Evolutionary conservation across 2,329 filamentous ascomycete species (phyloP).

Genomic region (Zymoseptoria passerinii): DNA sequence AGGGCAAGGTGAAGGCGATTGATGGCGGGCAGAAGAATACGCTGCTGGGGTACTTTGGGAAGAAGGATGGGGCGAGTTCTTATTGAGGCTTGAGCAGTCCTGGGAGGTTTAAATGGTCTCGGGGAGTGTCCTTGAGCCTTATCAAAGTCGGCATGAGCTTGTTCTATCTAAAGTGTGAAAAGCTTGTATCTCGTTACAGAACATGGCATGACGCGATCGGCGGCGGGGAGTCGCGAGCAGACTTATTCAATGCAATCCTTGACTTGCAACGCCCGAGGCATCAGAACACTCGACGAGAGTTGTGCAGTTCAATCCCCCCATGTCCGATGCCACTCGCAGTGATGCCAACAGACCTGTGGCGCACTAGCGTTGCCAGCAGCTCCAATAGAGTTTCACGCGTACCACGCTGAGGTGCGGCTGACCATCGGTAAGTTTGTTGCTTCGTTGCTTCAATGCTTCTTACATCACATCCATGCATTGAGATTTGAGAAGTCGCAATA

Average conservation of each 20-base stretch:
- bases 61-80: not conserved
- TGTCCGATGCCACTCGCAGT: not conserved
- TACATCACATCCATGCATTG: not conserved
- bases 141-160: too few species aligned
- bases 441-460: too few species aligned
- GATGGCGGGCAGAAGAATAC: conserved; percentile 14
- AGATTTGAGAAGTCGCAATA: not conserved
- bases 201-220: too few species aligned
- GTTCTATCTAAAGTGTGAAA: too few species aligned
- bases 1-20: conserved; percentile 6
- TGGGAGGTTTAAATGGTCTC: too few species aligned
- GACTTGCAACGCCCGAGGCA: too few species aligned
- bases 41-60: conserved; percentile 11
- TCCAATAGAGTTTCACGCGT: not conserved
- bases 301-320: too few species aligned
- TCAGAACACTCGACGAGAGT: not conserved
- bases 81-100: not conserved
- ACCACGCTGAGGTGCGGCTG: not conserved
- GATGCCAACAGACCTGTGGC: not conserved
- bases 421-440: not conserved
- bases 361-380: not conserved
- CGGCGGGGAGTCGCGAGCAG: too few species aligned
- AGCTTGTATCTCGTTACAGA: too few species aligned
- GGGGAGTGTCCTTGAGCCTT: too few species aligned
- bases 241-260: too few species aligned